Evolutionary conservation across 2,329 filamentous ascomycete genomes (phyloP).

Genomic region (Penicillium corylophilum): DNA sequence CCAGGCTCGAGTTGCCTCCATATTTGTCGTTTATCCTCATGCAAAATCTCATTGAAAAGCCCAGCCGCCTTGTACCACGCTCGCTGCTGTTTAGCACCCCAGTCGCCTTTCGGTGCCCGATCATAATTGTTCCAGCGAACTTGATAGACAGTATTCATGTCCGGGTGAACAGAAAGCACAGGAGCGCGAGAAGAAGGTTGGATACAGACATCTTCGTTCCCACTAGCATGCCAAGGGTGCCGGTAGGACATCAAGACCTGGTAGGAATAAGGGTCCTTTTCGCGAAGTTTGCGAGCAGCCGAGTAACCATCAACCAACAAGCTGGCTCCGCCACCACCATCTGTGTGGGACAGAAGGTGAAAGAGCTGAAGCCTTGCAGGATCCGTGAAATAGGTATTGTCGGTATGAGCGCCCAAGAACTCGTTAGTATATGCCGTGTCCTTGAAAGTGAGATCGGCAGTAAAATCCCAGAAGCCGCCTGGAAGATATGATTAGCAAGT

Average conservation of each 20-base stretch:
- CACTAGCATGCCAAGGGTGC: slow-evolving; percentile 79
- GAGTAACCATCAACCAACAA: slow-evolving; percentile 84
- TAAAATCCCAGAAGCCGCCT: slow-evolving; percentile 79
- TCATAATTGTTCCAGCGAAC: slow-evolving; percentile 95
- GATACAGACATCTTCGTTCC: slow-evolving; percentile 80
- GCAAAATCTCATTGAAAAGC: slow-evolving; percentile 70
- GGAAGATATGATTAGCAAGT: not conserved
- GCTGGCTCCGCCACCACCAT: slow-evolving; percentile 66
- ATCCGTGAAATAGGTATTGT: slow-evolving; percentile 94
- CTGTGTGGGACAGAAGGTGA: slow-evolving; percentile 79
- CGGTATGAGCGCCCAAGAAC: slow-evolving; percentile 80
- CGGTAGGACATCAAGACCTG: slow-evolving; percentile 55
- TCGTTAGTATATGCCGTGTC: slow-evolving; percentile 91
- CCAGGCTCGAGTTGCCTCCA: slow-evolving; percentile 82
- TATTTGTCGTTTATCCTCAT: slow-evolving; percentile 64
- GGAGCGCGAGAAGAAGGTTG: slow-evolving; percentile 69
- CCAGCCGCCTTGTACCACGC: slow-evolving; percentile 79
- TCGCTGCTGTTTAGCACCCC: slow-evolving; percentile 50
- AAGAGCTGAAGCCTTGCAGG: slow-evolving; percentile 90
- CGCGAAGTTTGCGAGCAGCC: slow-evolving; percentile 61
- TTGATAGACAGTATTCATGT: slow-evolving; percentile 53
- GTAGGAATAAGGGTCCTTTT: slow-evolving; percentile 58
- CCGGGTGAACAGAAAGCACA: slow-evolving; percentile 63
- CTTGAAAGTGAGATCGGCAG: slow-evolving; percentile 79
- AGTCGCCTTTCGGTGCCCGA: slow-evolving; percentile 65